Conservation (phyloP, 139 green algal genomes). For the Desmodesmus armatus region DNA sequence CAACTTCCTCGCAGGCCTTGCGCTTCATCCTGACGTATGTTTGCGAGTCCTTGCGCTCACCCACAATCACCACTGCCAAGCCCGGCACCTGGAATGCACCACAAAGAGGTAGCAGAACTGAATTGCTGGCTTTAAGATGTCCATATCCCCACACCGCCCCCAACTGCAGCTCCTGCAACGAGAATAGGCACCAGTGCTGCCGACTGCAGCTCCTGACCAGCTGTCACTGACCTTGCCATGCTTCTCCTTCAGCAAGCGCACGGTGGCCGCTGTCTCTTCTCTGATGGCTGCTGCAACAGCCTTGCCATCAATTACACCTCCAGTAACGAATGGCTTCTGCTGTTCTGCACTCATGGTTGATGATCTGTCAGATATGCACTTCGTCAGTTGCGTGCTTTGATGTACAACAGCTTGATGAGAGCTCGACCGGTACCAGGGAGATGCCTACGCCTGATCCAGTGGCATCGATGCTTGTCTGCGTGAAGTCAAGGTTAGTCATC, state of each 20-base stretch:
- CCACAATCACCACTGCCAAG: slow-evolving; percentile 97
- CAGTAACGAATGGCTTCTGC: slow-evolving; percentile 51
- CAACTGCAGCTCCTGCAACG: neutral
- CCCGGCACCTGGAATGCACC: slow-evolving; percentile 78
- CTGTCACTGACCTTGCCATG: slow-evolving; percentile 64
- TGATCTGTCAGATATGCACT: no score
- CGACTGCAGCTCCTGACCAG: neutral
- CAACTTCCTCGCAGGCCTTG: slow-evolving; percentile 92
- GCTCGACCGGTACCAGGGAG: no score
- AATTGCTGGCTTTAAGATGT: no score
- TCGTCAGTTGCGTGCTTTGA: no score
- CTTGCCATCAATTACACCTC: slow-evolving; percentile 90
- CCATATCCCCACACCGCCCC: no score
- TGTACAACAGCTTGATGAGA: no score
- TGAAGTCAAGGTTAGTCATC: no score
- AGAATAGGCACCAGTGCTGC: neutral
- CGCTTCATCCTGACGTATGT: slow-evolving; percentile 98
- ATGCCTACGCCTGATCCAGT: no score
- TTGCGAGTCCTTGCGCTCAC: slow-evolving; percentile 94
- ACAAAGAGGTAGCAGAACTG: no score
- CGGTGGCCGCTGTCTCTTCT: slow-evolving; percentile 75
- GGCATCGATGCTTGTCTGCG: no score
- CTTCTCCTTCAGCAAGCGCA: slow-evolving; percentile 66
- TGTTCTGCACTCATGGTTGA: no score
- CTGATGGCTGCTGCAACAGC: slow-evolving; percentile 81